Percentiles rank a stretch among this genome's conserved stretches.
Conservation (phyloP, 805 yeast species). For the Brettanomyces sp. region DNA sequence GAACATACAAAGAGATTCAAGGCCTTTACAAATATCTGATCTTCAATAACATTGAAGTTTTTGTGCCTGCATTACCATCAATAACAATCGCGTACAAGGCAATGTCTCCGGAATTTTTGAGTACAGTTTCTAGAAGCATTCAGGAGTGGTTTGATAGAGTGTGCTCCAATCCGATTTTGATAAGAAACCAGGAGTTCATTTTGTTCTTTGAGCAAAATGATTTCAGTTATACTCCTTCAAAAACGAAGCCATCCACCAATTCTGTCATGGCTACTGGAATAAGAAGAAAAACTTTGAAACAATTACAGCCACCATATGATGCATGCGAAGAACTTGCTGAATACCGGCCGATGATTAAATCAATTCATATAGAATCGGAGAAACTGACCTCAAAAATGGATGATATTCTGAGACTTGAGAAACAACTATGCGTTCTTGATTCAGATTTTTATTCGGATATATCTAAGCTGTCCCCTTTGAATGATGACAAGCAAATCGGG, state of each 20-base stretch:
- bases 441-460: slow-evolving; percentile 39
- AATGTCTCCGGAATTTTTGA: slow-evolving; percentile 74
- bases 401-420: slow-evolving; percentile 46
- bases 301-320: slow-evolving; percentile 86
- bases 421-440: slow-evolving; percentile 35
- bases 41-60: slow-evolving; percentile 81
- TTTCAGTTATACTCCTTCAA: slow-evolving; percentile 29
- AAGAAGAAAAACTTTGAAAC: slow-evolving; percentile 83
- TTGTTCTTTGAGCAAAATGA: slow-evolving; percentile 43
- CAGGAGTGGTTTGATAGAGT: slow-evolving; percentile 85
- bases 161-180: slow-evolving; percentile 63
- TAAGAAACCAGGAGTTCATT: slow-evolving; percentile 81
- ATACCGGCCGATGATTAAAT: slow-evolving; percentile 80
- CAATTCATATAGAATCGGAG: slow-evolving; percentile 51
- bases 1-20: slow-evolving; percentile 71
- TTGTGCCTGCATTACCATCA: slow-evolving; percentile 81
- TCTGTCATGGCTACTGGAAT: slow-evolving; percentile 71
- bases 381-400: slow-evolving; percentile 46
- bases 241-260: slow-evolving; percentile 28
- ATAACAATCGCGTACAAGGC: slow-evolving; percentile 70
- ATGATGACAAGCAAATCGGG: slow-evolving; percentile 58
- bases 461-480: slow-evolving; percentile 31
- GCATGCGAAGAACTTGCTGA: slow-evolving; percentile 71
- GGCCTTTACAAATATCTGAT: slow-evolving; percentile 70
- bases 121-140: slow-evolving; percentile 44